Evolutionary conservation across 2,329 filamentous ascomycete genomes (phyloP).

Genomic region (Raffaelea deltoideospora): DNA sequence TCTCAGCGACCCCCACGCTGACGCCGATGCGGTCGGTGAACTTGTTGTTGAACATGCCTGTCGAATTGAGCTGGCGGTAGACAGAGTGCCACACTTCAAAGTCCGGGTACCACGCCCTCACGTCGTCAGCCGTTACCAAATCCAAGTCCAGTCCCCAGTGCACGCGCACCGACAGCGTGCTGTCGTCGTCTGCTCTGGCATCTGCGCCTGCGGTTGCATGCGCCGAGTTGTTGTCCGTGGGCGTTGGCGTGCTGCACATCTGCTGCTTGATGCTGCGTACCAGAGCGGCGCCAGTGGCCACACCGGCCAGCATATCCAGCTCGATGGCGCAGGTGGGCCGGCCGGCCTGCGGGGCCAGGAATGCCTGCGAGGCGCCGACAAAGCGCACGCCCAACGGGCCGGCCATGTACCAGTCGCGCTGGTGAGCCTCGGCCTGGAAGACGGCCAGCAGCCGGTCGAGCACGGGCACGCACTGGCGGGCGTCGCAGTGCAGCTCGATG

Average conservation of each 20-base stretch:
- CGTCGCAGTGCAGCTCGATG: conserved; percentile 12
- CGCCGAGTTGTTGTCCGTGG: too few species aligned
- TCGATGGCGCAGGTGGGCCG: conserved; percentile 13
- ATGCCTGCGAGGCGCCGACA: conserved; percentile 9
- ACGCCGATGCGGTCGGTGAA: conserved; percentile 13
- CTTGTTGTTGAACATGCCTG: conserved; percentile 15
- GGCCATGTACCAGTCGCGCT: conserved; percentile 11
- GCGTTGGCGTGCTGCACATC: too few species aligned
- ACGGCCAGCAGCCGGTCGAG: conserved; percentile 10
- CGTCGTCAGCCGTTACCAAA: conserved; percentile 9
- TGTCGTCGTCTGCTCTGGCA: too few species aligned
- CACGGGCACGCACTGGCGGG: conserved; percentile 8
- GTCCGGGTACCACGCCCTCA: conserved; percentile 11
- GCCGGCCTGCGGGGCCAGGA: conserved; percentile 11
- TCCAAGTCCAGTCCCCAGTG: conserved; percentile 15
- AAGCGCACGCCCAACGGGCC: conserved; percentile 14
- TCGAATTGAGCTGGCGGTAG: conserved; percentile 10
- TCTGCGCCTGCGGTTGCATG: too few species aligned
- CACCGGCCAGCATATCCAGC: conserved; percentile 11
- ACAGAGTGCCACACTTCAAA: conserved; percentile 11
- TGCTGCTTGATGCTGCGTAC: conserved; percentile 9
- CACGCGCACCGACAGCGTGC: conserved; percentile 7
- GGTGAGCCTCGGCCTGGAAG: conserved; percentile 8
- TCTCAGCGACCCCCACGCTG: neutral
- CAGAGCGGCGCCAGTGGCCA: conserved; percentile 8